Base-by-base conservation (phyloP, 2,329 filamentous ascomycete genomes). In the Penicillium sclerotiorum region DNA sequence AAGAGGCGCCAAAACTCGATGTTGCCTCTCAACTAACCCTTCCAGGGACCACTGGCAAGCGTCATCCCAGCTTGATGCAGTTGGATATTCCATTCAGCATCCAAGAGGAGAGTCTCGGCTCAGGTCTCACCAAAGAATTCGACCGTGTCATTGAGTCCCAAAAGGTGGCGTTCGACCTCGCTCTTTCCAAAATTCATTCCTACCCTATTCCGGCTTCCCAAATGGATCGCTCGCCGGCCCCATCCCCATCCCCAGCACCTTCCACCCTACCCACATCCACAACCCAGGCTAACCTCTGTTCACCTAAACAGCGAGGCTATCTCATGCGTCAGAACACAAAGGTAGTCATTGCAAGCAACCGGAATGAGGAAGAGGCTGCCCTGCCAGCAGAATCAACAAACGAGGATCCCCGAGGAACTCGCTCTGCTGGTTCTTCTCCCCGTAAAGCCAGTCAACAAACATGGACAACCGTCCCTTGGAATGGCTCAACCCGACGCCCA, bases 301-400 rank as follows among this genome's bases (percentile, higher is more conserved):
- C 75, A 62, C 78, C 73, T 60, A 80, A 80, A 84, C 88, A 96
- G 92, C 92, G 95, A 77, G 94, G 94, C 49, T 99, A 99, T 67
- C 80, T 97, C 38, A 99, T 97, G 93, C 86, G 94, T 64, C 93
- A 99, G 64, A 99, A 97, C 73, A 97, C 93, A 3, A 97, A 97
- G 72, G 83, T 99, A 46, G 90, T 99, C 43, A 85, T 95, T 42
- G 94, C 94, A n/a, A 95, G 87, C 68, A 85, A 80, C 66, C 80
- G 81, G 38, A 87, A 88, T 58, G 80, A 87, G 55, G 87, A 69
- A 66, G 85, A 72, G 57, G 59, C 60, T 23, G 64, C 57, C 42
- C 60, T 59, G 25, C 65, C 60, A 25, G 58, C 57, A 25, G 64
- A 66, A 1, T 58, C 64, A 13, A 50, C 62, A 5, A 53, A 54